Percentiles rank a stretch among this genome's conserved stretches.
phyloP scores from a whole-genome alignment of 306 rosid species.

The Glycine tomentella region DNA sequence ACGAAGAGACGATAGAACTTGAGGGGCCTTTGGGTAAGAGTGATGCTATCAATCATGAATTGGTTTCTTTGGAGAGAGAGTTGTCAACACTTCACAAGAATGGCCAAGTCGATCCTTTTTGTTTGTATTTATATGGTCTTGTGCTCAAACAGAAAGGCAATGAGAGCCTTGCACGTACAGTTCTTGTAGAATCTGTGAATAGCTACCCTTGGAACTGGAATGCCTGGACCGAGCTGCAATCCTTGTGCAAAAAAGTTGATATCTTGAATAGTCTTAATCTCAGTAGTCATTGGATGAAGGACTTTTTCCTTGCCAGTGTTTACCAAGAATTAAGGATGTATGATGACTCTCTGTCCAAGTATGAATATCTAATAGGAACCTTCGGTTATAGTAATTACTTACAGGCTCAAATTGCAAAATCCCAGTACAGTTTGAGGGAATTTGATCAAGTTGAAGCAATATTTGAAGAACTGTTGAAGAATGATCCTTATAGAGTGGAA shows the following conservation, averaged over 20 bases:
- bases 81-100: constrained; percentile 80
- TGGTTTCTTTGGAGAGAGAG: constrained; percentile 86
- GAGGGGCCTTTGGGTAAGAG: constrained; percentile 94
- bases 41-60: constrained; percentile 70
- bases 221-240: constrained; percentile 95
- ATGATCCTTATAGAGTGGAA: constrained; percentile 93
- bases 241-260: constrained; percentile 78
- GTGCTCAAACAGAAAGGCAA: constrained; percentile 90
- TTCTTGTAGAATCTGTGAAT: constrained; percentile 91
- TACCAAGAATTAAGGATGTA: constrained; percentile 93
- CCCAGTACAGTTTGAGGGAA: constrained; percentile 86
- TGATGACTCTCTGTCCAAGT: constrained; percentile 67
- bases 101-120: constrained; percentile 78
- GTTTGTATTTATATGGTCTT: constrained; percentile 84
- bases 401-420: constrained; percentile 95
- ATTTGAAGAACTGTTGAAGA: constrained; percentile 89
- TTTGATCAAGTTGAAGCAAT: constrained; percentile 94
- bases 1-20: constrained; percentile 91
- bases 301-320: constrained; percentile 85
- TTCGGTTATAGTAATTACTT: constrained; percentile 84
- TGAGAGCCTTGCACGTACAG: constrained; percentile 76
- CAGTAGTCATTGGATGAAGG: constrained; percentile 96
- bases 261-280: constrained; percentile 77
- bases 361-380: constrained; percentile 72
- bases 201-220: constrained; percentile 99